Base-by-base conservation (phyloP, 2,329 filamentous ascomycete species). In the Thielaviopsis ethacetica region DNA sequence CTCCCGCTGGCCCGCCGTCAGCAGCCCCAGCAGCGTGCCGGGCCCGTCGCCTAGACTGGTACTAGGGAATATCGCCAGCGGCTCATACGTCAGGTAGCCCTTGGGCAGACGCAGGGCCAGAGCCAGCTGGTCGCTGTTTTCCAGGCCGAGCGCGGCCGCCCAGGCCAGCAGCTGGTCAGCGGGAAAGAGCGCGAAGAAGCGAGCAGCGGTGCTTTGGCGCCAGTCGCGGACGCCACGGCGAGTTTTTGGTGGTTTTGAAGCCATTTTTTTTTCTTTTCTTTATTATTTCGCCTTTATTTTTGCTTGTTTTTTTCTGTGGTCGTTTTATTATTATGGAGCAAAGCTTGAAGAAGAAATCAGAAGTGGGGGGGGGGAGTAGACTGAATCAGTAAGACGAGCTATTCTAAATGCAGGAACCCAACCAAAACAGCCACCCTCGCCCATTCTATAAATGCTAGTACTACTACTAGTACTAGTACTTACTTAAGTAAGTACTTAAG, bases 1-100 rank as follows among this genome's bases (percentile, higher is more conserved):
- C 1, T 67, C 59, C 5, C 64, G 64, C 13, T 67, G 63, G 0
- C 66, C 62, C 2, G 63, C 61, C 4, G 63, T 62, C 34, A 66
- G 61, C 1, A 62, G 59, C 30, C 54, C 58, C 1, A 80, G 65
- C 1, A 75, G 52, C 1, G 63, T 65, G 77, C 78, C 82, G 2
- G 64, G 53, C 1, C 63, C 19, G 4, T 68, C 66, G 3, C 69
- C 67, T 68, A 84, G 83, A 63, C 79, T 80, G 26, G 80, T 80
- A 0, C 76, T 73, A 0, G 82, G 80, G 1, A 85, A 72, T 17
- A 84, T 71, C 4, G 76, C 75, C 75, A 85, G 79, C 10, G 81
- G 80, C 59, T 78, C 76, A 64, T 85, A 84, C 13, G 78, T 71
- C 0, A 76, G 76, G 74, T 80, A 85, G 62, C 81, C 71, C 54